Conservation (phyloP, 2,329 filamentous ascomycete genomes). For the Parastagonospora avenae region DNA sequence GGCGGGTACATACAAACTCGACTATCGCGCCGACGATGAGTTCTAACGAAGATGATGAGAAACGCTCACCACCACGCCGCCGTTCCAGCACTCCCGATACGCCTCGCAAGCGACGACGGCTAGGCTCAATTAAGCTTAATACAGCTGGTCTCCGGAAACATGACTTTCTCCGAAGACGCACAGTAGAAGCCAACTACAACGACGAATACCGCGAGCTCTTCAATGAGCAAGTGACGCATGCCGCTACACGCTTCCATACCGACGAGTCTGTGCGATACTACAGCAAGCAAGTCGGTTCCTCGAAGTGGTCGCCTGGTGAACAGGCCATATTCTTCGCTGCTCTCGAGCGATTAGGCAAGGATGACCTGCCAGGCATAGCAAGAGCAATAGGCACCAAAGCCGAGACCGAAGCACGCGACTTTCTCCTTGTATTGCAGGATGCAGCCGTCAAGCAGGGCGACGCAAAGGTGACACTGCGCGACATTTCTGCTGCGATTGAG, state of each 20-base stretch:
- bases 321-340: slow-evolving; percentile 73
- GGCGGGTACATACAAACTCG: too few species aligned
- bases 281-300: slow-evolving; percentile 68
- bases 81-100: slow-evolving; percentile 13
- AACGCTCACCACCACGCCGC: slow-evolving; percentile 5
- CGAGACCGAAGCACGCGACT: slow-evolving; percentile 73
- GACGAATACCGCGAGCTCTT: slow-evolving; percentile 48
- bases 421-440: slow-evolving; percentile 66
- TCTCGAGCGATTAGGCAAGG: slow-evolving; percentile 66
- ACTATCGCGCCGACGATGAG: too few species aligned
- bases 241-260: slow-evolving; percentile 21
- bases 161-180: slow-evolving; percentile 17
- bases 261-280: slow-evolving; percentile 14
- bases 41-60: background rate
- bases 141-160: slow-evolving; percentile 11
- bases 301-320: slow-evolving; percentile 72
- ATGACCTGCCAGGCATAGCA: slow-evolving; percentile 67
- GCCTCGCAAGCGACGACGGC: slow-evolving; percentile 32
- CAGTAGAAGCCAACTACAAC: slow-evolving; percentile 52
- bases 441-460: slow-evolving; percentile 47
- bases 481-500: slow-evolving; percentile 75
- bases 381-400: slow-evolving; percentile 71
- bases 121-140: slow-evolving; percentile 13
- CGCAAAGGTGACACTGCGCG: slow-evolving; percentile 50
- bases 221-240: slow-evolving; percentile 35